Evolutionary conservation across 2,329 filamentous ascomycete species (phyloP), one percentile per base, ranked within the genome.

Genomic region (Diplodia sapinea): DNA sequence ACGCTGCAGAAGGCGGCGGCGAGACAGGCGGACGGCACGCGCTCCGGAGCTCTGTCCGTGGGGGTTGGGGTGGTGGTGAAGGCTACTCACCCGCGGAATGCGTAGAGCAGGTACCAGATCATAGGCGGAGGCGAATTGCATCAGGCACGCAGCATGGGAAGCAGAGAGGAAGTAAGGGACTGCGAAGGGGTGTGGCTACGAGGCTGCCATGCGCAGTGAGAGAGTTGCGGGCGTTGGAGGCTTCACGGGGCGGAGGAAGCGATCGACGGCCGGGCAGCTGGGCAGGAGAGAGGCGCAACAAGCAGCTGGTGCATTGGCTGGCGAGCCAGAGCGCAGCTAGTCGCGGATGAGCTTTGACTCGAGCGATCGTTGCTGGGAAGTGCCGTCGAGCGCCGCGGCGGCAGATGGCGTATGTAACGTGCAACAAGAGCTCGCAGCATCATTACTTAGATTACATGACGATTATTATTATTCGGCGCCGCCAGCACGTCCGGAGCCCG

Each of bases 21-120:
- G 33, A 54, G 12, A 54, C 49, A 17, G 31, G 36, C 13, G 3
- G 26, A 43, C 65, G 29, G 43, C 65, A 50, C 65, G 49, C 63
- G 31, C 65, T 49, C 54, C 33, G 49, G 38, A 47, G 38, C 47
- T 29, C 49, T 47, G 43, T 47, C 43, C 43, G 52, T 17, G 43
- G 29, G 57, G 20, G 54, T 52, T 26, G 36, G 26, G 20, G 54
- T 6, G 38, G 51, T 31, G 57, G 26, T n/a, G 51, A 50, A 49
- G 50, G 33, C 13, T 50, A 85, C 89, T 79, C 80, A 91, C 90
- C 91, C 89, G 85, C 91, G 86, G 72, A 93, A 83, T 75, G 90
- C 90, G 81, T 91, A 93, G 71, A 93, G 82, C 63, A 93, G 80
- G 82, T 91, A 92, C 89, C 89, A 92, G 80, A 92, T 89, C 89